Evolutionary conservation across 495 filamentous ascomycete species (phyloP).

Genomic region (Podospora comata): DNA sequence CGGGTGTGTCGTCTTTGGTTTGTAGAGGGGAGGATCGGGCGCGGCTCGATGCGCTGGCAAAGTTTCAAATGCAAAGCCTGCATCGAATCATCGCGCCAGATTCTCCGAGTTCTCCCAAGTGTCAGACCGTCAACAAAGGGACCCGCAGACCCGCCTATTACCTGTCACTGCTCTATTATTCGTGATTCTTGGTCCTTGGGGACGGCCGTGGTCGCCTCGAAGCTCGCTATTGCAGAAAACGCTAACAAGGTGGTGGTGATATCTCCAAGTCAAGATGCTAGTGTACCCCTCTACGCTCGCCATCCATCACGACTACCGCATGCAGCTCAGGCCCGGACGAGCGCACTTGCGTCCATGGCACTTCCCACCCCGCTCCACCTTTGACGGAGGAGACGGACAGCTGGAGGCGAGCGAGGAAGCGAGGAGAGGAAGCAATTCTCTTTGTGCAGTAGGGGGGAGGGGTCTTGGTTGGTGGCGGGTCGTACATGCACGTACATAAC

Average conservation of each 20-base stretch:
- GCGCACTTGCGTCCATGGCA: constrained; percentile 2
- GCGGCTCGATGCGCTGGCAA: constrained; percentile 35
- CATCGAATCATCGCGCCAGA: constrained; percentile 27
- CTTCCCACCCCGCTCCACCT: background rate
- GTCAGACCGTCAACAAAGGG: constrained; percentile 16
- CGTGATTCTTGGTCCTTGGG: background rate
- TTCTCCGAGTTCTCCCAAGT: constrained; percentile 9
- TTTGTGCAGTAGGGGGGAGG: constrained; percentile 1
- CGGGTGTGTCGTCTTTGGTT: constrained; percentile 6
- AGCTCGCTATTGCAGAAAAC: constrained; percentile 2
- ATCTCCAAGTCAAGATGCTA: background rate
- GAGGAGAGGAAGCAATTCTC: background rate
- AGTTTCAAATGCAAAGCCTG: constrained; percentile 32
- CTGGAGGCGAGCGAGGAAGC: background rate
- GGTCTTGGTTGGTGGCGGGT: constrained; percentile 3
- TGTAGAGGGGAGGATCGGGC: constrained; percentile 24
- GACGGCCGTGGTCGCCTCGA: background rate
- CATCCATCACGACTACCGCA: constrained; percentile 6
- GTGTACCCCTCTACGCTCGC: constrained; percentile 9
- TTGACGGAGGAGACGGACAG: background rate
- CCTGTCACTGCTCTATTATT: constrained; percentile 7
- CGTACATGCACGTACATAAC: background rate
- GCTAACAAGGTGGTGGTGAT: background rate
- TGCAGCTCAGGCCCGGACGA: background rate
- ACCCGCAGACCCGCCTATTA: constrained; percentile 1